Percentiles rank a stretch among this genome's conserved stretches.
phyloP scores from a whole-genome alignment of 495 filamentous ascomycete genomes.

The Delitschia confertaspora region DNA sequence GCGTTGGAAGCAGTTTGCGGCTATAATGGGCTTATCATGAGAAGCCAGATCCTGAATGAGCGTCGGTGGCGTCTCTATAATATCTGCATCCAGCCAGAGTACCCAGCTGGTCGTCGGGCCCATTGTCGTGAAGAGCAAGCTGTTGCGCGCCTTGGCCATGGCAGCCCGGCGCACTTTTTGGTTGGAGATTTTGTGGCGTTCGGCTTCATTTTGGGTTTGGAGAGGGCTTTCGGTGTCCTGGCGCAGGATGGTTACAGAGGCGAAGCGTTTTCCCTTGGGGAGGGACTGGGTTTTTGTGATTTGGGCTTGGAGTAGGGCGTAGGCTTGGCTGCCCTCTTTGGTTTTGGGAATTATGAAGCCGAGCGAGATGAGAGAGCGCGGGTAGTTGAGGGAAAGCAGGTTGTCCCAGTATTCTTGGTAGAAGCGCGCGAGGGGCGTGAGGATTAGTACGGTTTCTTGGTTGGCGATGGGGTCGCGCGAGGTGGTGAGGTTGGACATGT shows the following conservation, averaged over 20 bases:
- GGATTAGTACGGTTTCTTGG: constrained; percentile 77
- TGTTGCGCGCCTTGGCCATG: constrained; percentile 90
- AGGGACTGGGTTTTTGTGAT: constrained; percentile 77
- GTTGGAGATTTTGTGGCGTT: constrained; percentile 80
- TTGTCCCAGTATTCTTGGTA: constrained; percentile 96
- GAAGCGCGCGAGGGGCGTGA: constrained; percentile 87
- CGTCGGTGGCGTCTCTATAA: constrained; percentile 75
- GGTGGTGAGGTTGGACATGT: constrained; percentile 86
- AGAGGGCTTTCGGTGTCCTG: constrained; percentile 90
- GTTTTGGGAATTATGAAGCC: constrained; percentile 96
- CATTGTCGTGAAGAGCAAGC: constrained; percentile 90
- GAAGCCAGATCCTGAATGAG: constrained; percentile 87
- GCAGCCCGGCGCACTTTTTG: constrained; percentile 79
- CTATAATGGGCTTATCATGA: constrained; percentile 80
- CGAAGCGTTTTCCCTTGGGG: constrained; percentile 71
- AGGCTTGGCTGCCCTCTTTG: constrained; percentile 76
- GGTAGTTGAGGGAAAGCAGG: constrained; percentile 72
- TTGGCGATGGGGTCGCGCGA: constrained; percentile 63
- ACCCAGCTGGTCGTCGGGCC: constrained; percentile 94
- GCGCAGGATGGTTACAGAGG: constrained; percentile 82
- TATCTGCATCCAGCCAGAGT: constrained; percentile 88
- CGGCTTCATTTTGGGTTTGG: constrained; percentile 70
- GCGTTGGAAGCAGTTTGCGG: constrained; percentile 91
- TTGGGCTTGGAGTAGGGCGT: constrained; percentile 68
- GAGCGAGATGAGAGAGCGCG: constrained; percentile 85